These are phyloP conservation scores for Beta corolliflora DNA, from an alignment of 179 eudicot genomes.

Conservation along the genomic window DNA sequence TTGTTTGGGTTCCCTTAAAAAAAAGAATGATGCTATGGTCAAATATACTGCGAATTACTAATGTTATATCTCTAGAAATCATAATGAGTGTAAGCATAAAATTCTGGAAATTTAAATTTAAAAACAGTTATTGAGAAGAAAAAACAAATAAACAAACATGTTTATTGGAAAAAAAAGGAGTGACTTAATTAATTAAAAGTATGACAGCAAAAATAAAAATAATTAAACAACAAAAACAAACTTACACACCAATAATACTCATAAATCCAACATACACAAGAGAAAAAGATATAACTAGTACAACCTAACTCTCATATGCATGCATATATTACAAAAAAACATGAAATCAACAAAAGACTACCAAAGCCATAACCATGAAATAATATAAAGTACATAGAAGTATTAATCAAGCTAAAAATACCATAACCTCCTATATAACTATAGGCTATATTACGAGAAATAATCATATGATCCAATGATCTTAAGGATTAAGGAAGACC, in stretches of 20 bases:
- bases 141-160: too few relatives aligned
- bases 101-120: too few relatives aligned
- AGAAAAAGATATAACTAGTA: not conserved
- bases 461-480: not conserved
- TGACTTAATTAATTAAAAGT: not conserved
- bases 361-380: not conserved
- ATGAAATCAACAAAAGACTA: not conserved
- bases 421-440: not conserved
- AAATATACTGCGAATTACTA: too few relatives aligned
- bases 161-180: not conserved
- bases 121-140: too few relatives aligned
- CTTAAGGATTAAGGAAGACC: constrained; percentile 20
- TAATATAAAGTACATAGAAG: not conserved
- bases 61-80: too few relatives aligned
- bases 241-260: not conserved
- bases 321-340: not conserved
- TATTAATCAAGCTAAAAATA: not conserved
- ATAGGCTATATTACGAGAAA: not conserved
- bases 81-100: too few relatives aligned
- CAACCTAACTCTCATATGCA: not conserved
- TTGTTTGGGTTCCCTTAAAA: too few relatives aligned
- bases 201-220: not conserved
- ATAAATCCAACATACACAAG: not conserved
- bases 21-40: too few relatives aligned
- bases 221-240: not conserved